Conservation (phyloP, 208 protist species). For the Vickermania spadyakhi region DNA sequence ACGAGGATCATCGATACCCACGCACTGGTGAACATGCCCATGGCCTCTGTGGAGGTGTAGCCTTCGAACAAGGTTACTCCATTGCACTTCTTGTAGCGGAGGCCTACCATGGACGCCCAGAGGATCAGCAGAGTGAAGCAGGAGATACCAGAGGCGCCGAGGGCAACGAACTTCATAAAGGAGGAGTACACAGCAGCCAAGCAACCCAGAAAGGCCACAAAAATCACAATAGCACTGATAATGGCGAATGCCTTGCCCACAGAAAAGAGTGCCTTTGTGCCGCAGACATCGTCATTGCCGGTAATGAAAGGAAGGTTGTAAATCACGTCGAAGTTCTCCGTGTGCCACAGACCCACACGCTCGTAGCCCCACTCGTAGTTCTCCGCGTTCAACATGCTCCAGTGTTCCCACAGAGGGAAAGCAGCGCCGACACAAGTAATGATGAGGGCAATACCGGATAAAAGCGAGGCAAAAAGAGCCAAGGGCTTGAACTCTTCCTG, state of each 20-base stretch:
- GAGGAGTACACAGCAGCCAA: constrained; percentile 32
- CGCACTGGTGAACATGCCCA: constrained; percentile 40
- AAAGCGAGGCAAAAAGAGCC: constrained; percentile 3
- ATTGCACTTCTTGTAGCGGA: constrained; percentile 15
- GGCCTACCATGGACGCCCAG: constrained; percentile 25
- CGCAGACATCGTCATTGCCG: constrained; percentile 26
- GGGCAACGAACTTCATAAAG: constrained; percentile 20
- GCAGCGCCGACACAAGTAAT: constrained; percentile 28
- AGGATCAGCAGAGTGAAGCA: constrained; percentile 29
- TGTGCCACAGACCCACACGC: constrained; percentile 36
- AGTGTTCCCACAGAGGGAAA: constrained; percentile 35
- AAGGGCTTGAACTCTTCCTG: constrained; percentile 7
- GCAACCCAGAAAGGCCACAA: constrained; percentile 15
- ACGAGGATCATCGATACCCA: constrained; percentile 17
- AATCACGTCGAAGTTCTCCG: constrained; percentile 22
- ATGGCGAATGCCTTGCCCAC: constrained; percentile 30
- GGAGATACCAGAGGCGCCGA: constrained; percentile 13
- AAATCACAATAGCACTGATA: constrained; percentile 26
- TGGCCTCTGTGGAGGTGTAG: constrained; percentile 34
- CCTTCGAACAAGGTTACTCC: constrained; percentile 19
- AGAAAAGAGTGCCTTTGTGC: constrained; percentile 13
- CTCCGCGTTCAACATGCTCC: constrained; percentile 8
- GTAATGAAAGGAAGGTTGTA: constrained; percentile 21
- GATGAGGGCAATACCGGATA: constrained; percentile 11
- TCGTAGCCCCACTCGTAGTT: constrained; percentile 8